phyloP scores from a whole-genome alignment of 176 grass and related monocot species.

The Lolium multiflorum region DNA sequence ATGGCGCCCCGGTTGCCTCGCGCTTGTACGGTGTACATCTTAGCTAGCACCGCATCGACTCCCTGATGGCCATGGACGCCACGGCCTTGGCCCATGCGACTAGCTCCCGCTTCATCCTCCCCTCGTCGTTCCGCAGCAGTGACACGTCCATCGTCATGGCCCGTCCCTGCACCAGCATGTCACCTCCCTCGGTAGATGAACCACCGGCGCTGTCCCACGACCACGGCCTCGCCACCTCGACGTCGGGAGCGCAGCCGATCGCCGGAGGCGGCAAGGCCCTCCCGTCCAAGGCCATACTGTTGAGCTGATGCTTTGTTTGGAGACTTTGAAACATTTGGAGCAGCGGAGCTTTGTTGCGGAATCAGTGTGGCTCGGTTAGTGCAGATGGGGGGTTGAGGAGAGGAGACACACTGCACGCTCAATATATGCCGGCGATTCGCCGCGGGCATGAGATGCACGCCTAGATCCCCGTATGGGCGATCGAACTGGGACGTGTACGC shows the following conservation, averaged over 20 bases:
- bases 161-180: background rate
- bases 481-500: background rate
- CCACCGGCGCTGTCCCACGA: too few species aligned
- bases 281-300: conserved; percentile 33
- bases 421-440: background rate
- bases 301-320: background rate
- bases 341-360: background rate
- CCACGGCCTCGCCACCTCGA: background rate
- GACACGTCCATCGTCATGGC: background rate
- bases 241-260: background rate
- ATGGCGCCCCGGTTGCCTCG: background rate
- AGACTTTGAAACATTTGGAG: background rate
- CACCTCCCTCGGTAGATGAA: background rate
- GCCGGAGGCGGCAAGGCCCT: background rate
- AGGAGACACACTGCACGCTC: background rate
- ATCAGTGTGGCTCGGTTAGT: background rate
- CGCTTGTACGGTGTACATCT: background rate
- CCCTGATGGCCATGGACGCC: conserved; percentile 65
- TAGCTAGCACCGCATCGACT: conserved; percentile 31
- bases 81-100: conserved; percentile 83
- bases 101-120: conserved; percentile 74
- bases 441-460: background rate
- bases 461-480: background rate
- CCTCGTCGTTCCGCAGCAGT: conserved; percentile 49
- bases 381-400: background rate